Evolutionary conservation across 2,329 filamentous ascomycete species (phyloP), one percentile per base, ranked within the genome.

Genomic region (Paecilomyces sp.): DNA sequence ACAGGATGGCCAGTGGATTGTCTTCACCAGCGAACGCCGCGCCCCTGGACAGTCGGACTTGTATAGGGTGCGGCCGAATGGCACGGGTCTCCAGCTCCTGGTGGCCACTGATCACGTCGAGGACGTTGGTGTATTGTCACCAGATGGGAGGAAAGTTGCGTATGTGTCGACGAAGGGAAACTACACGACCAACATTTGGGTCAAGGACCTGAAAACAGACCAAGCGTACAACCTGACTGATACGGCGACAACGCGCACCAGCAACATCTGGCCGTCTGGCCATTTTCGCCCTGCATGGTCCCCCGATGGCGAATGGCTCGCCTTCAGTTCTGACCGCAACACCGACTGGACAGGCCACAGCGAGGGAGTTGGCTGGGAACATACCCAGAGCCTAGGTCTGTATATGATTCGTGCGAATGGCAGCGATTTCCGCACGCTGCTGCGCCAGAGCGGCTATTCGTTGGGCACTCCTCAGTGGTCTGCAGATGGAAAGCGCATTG

Each of bases 31-130:
- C 18, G 75, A 79, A 64, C 72, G 75, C 1, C 68, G 67, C 34
- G 76, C 69, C 9, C 74, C 77, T 56, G 77, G 76, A 1, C 70
- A 79, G 25, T 71, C 74, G 1, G 76, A 79, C 61, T 65, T 79
- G 22, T 79, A 77, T 61, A 72, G 74, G 4, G 65, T 74, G 24
- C 68, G 66, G 1, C 24, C 67, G 1, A 69, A 79, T 57, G 76
- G 77, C 1, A 69, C 71, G 0, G 71, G 66, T 0, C 58, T 79
- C 5, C 65, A 76, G 58, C 61, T 66, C 33, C 61, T 79, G 12
- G 63, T 75, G 0, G 65, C 64, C 3, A 75, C 74, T 0, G 55
- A 71, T 1, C 73, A 71, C 0, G 70, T 75, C 33, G 75, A 79
- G 58, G 77, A 78, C 58, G 67, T 66, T 0, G 71, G 66, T 7